phyloP scores from a whole-genome alignment of 495 filamentous ascomycete genomes.

The Talaromyces wortmannii region DNA sequence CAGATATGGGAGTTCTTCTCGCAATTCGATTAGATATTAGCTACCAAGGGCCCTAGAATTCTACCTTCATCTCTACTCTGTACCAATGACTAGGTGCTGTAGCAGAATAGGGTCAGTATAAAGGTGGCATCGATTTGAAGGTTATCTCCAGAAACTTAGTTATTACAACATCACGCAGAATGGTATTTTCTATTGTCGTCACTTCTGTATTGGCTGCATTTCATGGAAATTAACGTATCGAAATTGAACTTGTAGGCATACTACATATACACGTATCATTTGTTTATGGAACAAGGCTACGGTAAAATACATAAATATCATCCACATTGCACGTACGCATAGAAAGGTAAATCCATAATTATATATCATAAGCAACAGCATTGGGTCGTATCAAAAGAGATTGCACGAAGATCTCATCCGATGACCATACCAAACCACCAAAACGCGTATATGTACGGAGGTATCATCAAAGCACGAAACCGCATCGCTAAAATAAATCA shows the following conservation, averaged over 20 bases:
- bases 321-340: not conserved
- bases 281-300: not conserved
- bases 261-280: too few relatives aligned
- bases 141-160: too few relatives aligned
- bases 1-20: constrained; percentile 10
- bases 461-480: constrained; percentile 5
- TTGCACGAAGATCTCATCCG: not conserved
- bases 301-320: not conserved
- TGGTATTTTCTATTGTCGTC: too few relatives aligned
- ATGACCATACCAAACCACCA: not conserved
- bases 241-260: too few relatives aligned
- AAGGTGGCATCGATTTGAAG: too few relatives aligned
- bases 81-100: too few relatives aligned
- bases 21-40: not conserved
- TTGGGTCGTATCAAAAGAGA: not conserved
- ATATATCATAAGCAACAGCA: not conserved
- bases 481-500: constrained; percentile 3
- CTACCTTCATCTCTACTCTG: too few relatives aligned
- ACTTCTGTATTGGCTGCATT: too few relatives aligned
- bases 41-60: too few relatives aligned
- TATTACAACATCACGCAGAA: too few relatives aligned
- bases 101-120: too few relatives aligned
- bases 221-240: too few relatives aligned
- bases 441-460: constrained; percentile 4
- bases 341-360: not conserved